Evolutionary conservation across 2,329 filamentous ascomycete species (phyloP), one percentile per base, ranked within the genome.

Genomic region (Diaporthe amygdali): DNA sequence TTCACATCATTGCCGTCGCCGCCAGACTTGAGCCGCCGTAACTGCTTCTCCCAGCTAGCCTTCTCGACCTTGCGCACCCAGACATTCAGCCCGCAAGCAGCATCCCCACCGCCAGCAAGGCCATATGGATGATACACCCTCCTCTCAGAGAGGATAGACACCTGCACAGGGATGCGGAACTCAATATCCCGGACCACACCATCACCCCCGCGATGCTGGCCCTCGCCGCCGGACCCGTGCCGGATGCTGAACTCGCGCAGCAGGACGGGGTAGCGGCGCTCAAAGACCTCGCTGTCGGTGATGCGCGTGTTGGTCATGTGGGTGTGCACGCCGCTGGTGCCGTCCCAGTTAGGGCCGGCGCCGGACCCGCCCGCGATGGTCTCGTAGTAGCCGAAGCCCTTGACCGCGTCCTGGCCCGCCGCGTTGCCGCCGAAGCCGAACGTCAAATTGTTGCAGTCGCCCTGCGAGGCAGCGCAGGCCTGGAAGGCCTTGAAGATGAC

Each of bases 261-360:
- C 1, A 96, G 78, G 2, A 94, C 91, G 0, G 93, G 93, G 76
- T 95, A 95, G 10, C 93, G 84, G 34, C 92, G 86, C 82, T 96
- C 93, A 74, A 96, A 93, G 8, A 95, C 88, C 79, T 96, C 94
- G 0, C 91, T 87, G 78, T 96, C 94, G 0, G 93, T 95, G 77
- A 95, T 96, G 17, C 93, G 88, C 3, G 93, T 96, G 79, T 96
- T 96, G 8, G 94, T 96, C 92, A 95, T 95, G 81, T 96, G 93
- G 2, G 90, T 92, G 78, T 96, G 93, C n/a, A 95, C 92, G 32
- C 92, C 93, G 66, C 85, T 90, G 14, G 92, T 91, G 46, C 93
- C 93, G 72, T 92, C 85, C 93, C 93, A 95, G 17, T 86, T 85
- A 0, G 91, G 88, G 0, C 93, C 93, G 0, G 93, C 94, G 34